Evolutionary conservation across 768 basidiomycete genomes (phyloP).

Genomic region (Tricholoma terreum): DNA sequence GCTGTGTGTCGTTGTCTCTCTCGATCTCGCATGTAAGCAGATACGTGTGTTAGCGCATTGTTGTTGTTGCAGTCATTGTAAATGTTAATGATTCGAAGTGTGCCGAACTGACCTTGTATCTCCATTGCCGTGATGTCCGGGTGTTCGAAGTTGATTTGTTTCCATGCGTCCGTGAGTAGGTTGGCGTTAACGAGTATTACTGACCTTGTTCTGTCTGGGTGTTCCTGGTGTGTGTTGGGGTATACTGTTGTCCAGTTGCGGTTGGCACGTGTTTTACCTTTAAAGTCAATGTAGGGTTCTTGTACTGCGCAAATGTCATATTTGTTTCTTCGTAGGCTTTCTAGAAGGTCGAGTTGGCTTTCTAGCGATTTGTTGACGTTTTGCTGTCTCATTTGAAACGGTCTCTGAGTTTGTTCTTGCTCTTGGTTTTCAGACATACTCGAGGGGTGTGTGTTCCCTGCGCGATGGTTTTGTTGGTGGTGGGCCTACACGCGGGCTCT

Average conservation of each 20-base stretch:
- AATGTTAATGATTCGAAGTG: no score
- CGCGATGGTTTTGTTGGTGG: background rate
- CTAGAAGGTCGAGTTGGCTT: background rate
- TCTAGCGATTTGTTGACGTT: background rate
- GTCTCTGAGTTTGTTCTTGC: background rate
- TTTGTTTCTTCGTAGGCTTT: background rate
- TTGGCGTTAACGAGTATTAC: no score
- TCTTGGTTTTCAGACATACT: background rate
- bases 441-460: background rate
- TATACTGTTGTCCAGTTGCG: background rate
- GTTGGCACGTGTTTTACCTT: background rate
- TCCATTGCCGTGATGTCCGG: no score
- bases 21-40: no score
- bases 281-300: background rate
- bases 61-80: no score
- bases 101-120: no score
- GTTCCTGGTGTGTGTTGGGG: conserved; percentile 2
- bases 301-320: background rate
- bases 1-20: no score
- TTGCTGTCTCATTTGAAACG: background rate
- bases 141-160: no score
- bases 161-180: no score
- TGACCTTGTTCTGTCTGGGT: no score
- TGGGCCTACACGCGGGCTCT: background rate
- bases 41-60: no score